Evolutionary conservation across 257 asterid species (phyloP).

Genomic region (Eucommia ulmoides): DNA sequence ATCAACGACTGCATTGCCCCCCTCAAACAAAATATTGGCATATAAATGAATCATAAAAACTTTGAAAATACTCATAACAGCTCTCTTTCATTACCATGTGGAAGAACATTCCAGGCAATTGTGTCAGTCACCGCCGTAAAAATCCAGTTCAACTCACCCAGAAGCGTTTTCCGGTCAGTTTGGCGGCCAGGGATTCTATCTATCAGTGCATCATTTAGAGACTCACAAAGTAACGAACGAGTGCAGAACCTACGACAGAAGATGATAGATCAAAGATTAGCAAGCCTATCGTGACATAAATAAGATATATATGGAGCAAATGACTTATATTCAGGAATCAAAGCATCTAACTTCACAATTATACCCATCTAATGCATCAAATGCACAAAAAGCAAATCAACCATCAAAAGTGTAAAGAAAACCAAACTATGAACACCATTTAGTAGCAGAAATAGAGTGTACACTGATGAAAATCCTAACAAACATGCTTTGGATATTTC

Average conservation of each 20-base stretch:
- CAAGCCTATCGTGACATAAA: too few species aligned
- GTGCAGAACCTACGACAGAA: slow-evolving; percentile 57
- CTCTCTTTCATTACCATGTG: slow-evolving; percentile 61
- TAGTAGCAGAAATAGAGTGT: too few species aligned
- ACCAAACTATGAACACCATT: too few species aligned
- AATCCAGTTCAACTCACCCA: slow-evolving; percentile 98
- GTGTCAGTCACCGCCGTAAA: slow-evolving; percentile 99
- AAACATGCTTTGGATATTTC: too few species aligned
- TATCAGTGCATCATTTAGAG: slow-evolving; percentile 71
- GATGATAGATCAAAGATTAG: slow-evolving; percentile 3
- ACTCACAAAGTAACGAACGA: slow-evolving; percentile 82
- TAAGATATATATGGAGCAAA: too few species aligned
- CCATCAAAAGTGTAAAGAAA: too few species aligned
- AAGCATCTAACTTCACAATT: background rate
- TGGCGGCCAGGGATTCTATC: slow-evolving; percentile 99
- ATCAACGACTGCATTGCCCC: background rate
- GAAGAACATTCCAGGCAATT: slow-evolving; percentile 99
- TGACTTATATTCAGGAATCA: too few species aligned
- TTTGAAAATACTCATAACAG: background rate
- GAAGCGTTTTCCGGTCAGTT: slow-evolving; percentile 95
- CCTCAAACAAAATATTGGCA: background rate
- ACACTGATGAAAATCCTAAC: too few species aligned
- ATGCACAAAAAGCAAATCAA: background rate
- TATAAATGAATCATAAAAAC: background rate
- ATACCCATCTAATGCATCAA: background rate